Evolutionary conservation across 1,284 basidiomycete species (phyloP), one percentile per base, ranked within the genome.

Genomic region (Tremellales sp.): DNA sequence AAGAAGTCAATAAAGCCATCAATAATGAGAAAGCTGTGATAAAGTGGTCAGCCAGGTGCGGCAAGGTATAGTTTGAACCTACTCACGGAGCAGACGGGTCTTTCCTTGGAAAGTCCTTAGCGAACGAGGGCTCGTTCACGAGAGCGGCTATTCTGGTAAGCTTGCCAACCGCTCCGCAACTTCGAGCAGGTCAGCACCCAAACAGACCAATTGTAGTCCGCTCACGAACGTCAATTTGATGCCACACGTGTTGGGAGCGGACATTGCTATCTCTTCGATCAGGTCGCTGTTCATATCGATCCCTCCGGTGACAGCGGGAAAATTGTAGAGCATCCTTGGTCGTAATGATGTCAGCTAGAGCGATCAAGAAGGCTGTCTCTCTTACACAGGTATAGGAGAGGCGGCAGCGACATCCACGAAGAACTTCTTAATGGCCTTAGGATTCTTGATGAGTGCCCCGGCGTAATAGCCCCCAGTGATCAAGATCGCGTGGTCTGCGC

Each of bases 1-100:
- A 70, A 50, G 43, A 70, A 70, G 41, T 70, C 68, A 7, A 65
- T 53, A 22, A 66, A 67, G n/a, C 68, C 68, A 18, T 60, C 68
- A 10, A 71, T 56, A 18, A 71, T 62, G 22, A 58, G 56, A 56
- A 68, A 71, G n/a, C n/a, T n/a, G n/a, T n/a, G n/a, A n/a, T n/a
- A n/a, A n/a, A n/a, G n/a, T n/a, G n/a, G n/a, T n/a, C n/a, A n/a
- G n/a, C n/a, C n/a, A n/a, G n/a, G n/a, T n/a, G n/a, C n/a, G n/a
- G n/a, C n/a, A n/a, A n/a, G n/a, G n/a, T n/a, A n/a, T n/a, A n/a
- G n/a, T n/a, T n/a, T 18, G 61, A 48, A 14, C 56, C 57, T 60
- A 42, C 9, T 7, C 18, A 25, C 7, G 16, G 22, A 21, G 8
- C 9, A 24, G 8, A 25, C 14, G 22, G 14, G 37, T 24, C 19